phyloP scores from a whole-genome alignment of 2,329 filamentous ascomycete genomes.

The Botrytis pseudocinerea region DNA sequence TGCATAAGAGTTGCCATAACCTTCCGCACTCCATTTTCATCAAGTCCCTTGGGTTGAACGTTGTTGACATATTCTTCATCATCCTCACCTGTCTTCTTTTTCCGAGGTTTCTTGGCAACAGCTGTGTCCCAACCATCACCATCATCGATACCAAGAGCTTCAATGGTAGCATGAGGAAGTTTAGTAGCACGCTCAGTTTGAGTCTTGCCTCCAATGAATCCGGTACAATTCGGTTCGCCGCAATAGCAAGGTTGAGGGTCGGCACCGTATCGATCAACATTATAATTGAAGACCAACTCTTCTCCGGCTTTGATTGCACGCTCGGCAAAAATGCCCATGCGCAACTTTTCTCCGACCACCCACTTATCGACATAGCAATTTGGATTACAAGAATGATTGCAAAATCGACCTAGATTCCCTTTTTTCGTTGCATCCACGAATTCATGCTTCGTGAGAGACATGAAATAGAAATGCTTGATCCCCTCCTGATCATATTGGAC shows the following conservation, averaged over 20 bases:
- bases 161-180: slow-evolving; percentile 82
- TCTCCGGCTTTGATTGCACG: slow-evolving; percentile 84
- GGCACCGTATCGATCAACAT: slow-evolving; percentile 95
- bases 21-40: slow-evolving; percentile 83
- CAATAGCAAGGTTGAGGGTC: slow-evolving; percentile 98
- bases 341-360: slow-evolving; percentile 95
- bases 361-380: slow-evolving; percentile 99
- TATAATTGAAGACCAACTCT: slow-evolving; percentile 98
- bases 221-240: slow-evolving; percentile 89
- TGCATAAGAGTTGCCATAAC: slow-evolving; percentile 97
- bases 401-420: slow-evolving; percentile 93
- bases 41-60: slow-evolving; percentile 74
- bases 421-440: slow-evolving; percentile 98
- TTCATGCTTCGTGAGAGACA: slow-evolving; percentile 94
- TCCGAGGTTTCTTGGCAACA: slow-evolving; percentile 84
- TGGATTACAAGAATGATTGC: slow-evolving; percentile 98
- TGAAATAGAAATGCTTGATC: slow-evolving; percentile 99
- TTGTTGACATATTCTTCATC: slow-evolving; percentile 96
- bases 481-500: slow-evolving; percentile 91
- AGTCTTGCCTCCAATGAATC: slow-evolving; percentile 95
- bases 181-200: slow-evolving; percentile 96
- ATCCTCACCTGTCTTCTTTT: slow-evolving; percentile 88
- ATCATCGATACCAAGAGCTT: slow-evolving; percentile 93
- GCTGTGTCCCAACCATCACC: slow-evolving; percentile 88
- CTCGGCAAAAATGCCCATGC: slow-evolving; percentile 97